These are phyloP conservation scores for Candida ficus DNA, from an alignment of 805 yeast genomes.

Conservation along the genomic window DNA sequence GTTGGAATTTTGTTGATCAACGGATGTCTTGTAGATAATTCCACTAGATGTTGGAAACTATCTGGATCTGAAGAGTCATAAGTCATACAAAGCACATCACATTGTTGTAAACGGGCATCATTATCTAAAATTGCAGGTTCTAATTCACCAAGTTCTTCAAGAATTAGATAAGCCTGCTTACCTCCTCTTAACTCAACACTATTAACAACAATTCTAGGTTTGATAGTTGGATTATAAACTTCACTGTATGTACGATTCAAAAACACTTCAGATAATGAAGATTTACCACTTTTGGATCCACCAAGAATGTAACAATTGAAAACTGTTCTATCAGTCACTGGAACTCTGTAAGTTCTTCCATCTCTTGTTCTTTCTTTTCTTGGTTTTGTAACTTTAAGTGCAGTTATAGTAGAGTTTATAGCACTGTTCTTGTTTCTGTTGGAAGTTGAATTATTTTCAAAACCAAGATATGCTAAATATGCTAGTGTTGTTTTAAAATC, in stretches of 20 bases:
- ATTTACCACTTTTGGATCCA: conserved; percentile 80
- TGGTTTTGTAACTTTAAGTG: conserved; percentile 78
- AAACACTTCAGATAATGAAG: conserved; percentile 78
- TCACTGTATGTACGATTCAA: conserved; percentile 69
- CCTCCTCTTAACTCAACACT: conserved; percentile 94
- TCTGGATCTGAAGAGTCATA: conserved; percentile 97
- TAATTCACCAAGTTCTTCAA: conserved; percentile 86
- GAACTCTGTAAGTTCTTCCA: conserved; percentile 61
- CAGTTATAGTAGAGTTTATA: conserved; percentile 32
- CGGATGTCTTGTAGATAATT: conserved; percentile 56
- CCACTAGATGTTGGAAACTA: conserved; percentile 77
- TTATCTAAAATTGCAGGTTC: conserved; percentile 81
- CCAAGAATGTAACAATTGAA: conserved; percentile 89
- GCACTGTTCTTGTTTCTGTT: conserved; percentile 17
- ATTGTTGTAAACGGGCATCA: conserved; percentile 60
- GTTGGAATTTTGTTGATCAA: conserved; percentile 65
- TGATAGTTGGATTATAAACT: conserved; percentile 72
- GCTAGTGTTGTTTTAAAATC: conserved; percentile 82
- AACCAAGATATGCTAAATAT: conserved; percentile 87
- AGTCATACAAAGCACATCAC: conserved; percentile 86
- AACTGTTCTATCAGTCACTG: conserved; percentile 79
- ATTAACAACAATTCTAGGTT: conserved; percentile 79
- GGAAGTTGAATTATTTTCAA: conserved; percentile 39
- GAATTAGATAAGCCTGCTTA: conserved; percentile 84
- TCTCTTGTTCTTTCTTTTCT: conserved; percentile 63